phyloP scores from a whole-genome alignment of 1,284 basidiomycete genomes.

The Agaricales sp. region DNA sequence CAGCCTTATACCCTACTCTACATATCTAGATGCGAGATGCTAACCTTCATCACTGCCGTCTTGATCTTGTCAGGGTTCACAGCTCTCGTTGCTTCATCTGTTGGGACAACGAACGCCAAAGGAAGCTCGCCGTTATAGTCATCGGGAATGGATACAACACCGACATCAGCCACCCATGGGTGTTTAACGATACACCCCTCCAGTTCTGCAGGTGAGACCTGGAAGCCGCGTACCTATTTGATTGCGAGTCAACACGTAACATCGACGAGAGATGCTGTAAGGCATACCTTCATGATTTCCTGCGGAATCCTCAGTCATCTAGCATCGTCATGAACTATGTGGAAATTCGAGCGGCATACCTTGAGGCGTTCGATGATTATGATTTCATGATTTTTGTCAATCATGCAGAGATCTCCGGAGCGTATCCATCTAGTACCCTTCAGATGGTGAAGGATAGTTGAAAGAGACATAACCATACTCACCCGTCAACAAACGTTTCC shows the following conservation, averaged over 20 bases:
- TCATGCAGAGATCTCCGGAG: conserved; percentile 40
- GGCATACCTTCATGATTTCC: conserved; percentile 31
- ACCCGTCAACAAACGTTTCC: conserved; percentile 26
- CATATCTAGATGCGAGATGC: conserved; percentile 3
- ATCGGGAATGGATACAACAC: conserved; percentile 54
- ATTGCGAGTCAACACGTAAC: too few species aligned
- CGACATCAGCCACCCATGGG: conserved; percentile 44
- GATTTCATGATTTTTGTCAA: conserved; percentile 33
- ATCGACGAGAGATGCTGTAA: too few species aligned
- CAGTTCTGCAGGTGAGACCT: conserved; percentile 42
- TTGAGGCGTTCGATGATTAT: conserved; percentile 46
- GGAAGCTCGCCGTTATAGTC: conserved; percentile 56
- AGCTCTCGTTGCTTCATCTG: conserved; percentile 5
- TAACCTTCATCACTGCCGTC: neutral
- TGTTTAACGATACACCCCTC: conserved; percentile 51
- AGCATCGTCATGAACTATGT: neutral
- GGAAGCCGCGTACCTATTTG: too few species aligned
- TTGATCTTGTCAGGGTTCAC: conserved; percentile 1
- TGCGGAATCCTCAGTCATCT: too few species aligned
- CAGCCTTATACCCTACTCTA: neutral
- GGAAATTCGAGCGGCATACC: conserved; percentile 15
- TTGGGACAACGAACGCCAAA: conserved; percentile 43
- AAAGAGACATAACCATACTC: neutral
- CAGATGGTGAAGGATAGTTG: conserved; percentile 13
- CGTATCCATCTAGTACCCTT: conserved; percentile 46